phyloP scores from a whole-genome alignment of 2,329 filamentous ascomycete species.

The Clarireedia monteithiana region DNA sequence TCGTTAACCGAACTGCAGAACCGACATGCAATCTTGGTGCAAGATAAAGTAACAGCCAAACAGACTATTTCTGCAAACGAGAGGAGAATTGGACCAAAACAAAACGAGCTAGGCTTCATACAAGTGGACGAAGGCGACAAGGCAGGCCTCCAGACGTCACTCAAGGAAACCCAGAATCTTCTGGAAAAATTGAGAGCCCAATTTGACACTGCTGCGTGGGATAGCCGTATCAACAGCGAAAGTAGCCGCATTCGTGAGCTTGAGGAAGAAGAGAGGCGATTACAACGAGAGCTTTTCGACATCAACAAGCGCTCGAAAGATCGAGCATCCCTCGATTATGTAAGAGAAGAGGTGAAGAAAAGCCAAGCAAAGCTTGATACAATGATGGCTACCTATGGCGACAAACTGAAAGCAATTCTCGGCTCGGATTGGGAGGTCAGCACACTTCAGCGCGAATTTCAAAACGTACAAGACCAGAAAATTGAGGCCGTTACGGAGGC shows the following conservation, averaged over 20 bases:
- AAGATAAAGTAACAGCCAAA: slow-evolving; percentile 66
- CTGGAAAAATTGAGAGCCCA: slow-evolving; percentile 56
- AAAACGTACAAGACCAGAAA: slow-evolving; percentile 52
- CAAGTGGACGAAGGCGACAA: slow-evolving; percentile 80
- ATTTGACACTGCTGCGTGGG: slow-evolving; percentile 57
- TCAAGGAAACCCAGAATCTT: slow-evolving; percentile 58
- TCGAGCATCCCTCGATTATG: slow-evolving; percentile 73
- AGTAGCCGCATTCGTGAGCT: slow-evolving; percentile 59
- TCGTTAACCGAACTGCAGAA: slow-evolving; percentile 67
- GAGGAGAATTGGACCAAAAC: slow-evolving; percentile 56
- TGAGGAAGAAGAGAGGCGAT: slow-evolving; percentile 62
- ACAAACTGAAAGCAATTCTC: slow-evolving; percentile 59
- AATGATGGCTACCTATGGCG: slow-evolving; percentile 64
- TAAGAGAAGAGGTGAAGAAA: slow-evolving; percentile 72
- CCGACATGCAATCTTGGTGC: slow-evolving; percentile 61
- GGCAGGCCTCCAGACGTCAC: slow-evolving; percentile 65
- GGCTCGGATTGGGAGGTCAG: slow-evolving; percentile 60
- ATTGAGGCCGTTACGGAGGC: slow-evolving; percentile 52
- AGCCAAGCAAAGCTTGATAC: slow-evolving; percentile 69
- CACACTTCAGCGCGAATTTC: slow-evolving; percentile 64
- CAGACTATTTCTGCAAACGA: slow-evolving; percentile 69
- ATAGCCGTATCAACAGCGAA: slow-evolving; percentile 59
- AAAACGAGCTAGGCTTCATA: slow-evolving; percentile 63
- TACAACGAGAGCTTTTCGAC: slow-evolving; percentile 76
- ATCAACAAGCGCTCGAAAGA: slow-evolving; percentile 75